Evolutionary conservation across 73 alveolate genomes (phyloP), one percentile per base, ranked within the genome.

Genomic region (Paramecium sonneborni): DNA sequence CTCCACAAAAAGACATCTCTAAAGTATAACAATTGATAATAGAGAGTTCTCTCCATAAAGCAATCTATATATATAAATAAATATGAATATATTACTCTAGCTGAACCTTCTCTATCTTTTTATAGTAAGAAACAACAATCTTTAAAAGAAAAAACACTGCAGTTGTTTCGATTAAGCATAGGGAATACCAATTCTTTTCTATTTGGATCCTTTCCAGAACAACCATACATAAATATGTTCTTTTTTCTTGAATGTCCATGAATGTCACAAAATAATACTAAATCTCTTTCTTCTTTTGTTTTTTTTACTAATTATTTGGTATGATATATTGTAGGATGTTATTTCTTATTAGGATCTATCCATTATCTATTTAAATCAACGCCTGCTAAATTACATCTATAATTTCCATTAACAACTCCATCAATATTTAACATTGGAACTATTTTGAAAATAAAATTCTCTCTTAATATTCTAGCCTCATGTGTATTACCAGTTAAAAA

Each of bases 361-460:
- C 99, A 98, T 43, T 98, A 92, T 30, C 99, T 85, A 88, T 99
- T 99, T 85, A 98, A 91, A 72, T 99, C 99, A 56, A 98, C 99
- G 14, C 99, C 99, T 6, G 99, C 99, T 79, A 99, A 93, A 52
- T 95, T 92, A 41, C 99, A 95, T 32, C 99, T 56, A 32, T 99
- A 97, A 92, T 95, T 97, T 20, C 99, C 99, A 55, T 97, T 98
- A 12, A 98, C 95, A 12, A 99, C 99, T 3, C 99, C 99, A 85
- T 99, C 99, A 0, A 99, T 99, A 89, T 99, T 99, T 93, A 99
- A 95, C 99, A 99, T 98, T 0, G 99, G 99, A 2, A 99, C 98
- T 38, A 99, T 93, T 93, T 97, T 97, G 85, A 98, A 94, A 34
- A 97, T 93, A 94, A 95, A 96, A 93, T 96, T 93, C 84, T 97